Percentiles rank a stretch among this genome's conserved stretches.
These are phyloP conservation scores for Aspergillus cristatus DNA, from an alignment of 495 filamentous ascomycete genomes.

Conservation along the genomic window DNA sequence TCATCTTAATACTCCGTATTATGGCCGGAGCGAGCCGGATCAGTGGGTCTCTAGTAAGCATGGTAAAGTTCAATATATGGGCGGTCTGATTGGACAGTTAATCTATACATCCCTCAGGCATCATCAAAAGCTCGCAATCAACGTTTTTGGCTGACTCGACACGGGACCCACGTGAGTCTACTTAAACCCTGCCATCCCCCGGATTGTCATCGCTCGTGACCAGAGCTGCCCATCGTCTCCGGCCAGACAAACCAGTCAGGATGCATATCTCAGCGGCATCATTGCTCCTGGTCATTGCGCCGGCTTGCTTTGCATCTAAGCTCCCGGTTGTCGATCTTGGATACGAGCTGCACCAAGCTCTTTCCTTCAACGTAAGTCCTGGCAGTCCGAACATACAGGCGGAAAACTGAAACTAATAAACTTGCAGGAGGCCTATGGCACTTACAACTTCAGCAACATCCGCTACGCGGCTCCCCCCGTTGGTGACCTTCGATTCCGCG, in stretches of 20 bases:
- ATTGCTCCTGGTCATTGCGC: constrained; percentile 8
- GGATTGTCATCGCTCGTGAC: too few relatives aligned
- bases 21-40: too few relatives aligned
- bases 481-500: constrained; percentile 41
- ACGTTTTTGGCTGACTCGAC: too few relatives aligned
- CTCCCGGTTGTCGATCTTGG: constrained; percentile 36
- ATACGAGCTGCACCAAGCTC: constrained; percentile 36
- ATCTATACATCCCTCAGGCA: too few relatives aligned
- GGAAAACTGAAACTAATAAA: constrained; percentile 1
- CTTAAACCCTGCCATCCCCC: too few relatives aligned
- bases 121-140: too few relatives aligned
- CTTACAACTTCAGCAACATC: constrained; percentile 54
- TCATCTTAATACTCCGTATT: too few relatives aligned
- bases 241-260: neutral
- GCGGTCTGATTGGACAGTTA: too few relatives aligned
- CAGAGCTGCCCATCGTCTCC: too few relatives aligned
- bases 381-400: neutral
- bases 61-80: too few relatives aligned
- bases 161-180: too few relatives aligned
- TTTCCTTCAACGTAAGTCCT: constrained; percentile 26
- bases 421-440: constrained; percentile 17
- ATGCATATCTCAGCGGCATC: constrained; percentile 8
- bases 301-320: constrained; percentile 10
- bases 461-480: constrained; percentile 49
- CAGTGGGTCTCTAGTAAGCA: too few relatives aligned